These are phyloP conservation scores for Camelina neglecta DNA, from an alignment of 345 rosid species.

Conservation along the genomic window DNA sequence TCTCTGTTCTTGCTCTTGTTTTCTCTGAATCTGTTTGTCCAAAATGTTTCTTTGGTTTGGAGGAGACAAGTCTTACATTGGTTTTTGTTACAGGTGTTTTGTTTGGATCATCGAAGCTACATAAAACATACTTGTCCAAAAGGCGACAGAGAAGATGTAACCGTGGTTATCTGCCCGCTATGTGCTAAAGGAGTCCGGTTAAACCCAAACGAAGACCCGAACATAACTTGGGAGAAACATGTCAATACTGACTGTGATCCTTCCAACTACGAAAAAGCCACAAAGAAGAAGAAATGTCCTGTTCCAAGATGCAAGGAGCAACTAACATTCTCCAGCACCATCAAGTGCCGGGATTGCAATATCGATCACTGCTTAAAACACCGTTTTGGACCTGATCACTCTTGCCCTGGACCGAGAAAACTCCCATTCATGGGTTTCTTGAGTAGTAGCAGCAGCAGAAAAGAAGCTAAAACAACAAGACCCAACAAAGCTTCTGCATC, in stretches of 20 bases:
- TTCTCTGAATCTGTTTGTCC: constrained; percentile 8
- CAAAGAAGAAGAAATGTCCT: constrained; percentile 90
- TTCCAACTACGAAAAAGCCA: constrained; percentile 81
- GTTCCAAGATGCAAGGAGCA: constrained; percentile 81
- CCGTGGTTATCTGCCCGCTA: constrained; percentile 84
- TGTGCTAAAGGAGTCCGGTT: constrained; percentile 87
- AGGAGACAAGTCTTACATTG: background rate
- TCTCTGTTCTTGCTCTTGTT: background rate
- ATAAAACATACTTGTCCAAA: constrained; percentile 70
- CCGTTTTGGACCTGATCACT: constrained; percentile 87
- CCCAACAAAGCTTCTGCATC: constrained; percentile 39
- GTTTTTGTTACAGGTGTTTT: constrained; percentile 55
- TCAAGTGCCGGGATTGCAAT: constrained; percentile 83
- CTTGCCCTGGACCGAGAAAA: constrained; percentile 76
- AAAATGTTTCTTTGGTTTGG: background rate
- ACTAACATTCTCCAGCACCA: constrained; percentile 84
- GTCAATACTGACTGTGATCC: constrained; percentile 87
- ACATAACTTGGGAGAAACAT: constrained; percentile 81
- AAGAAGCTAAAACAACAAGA: constrained; percentile 50
- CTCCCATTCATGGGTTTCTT: constrained; percentile 62
- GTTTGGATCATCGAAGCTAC: constrained; percentile 86
- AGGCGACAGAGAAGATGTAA: constrained; percentile 68
- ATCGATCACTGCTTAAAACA: constrained; percentile 90
- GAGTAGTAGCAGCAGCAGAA: constrained; percentile 51
- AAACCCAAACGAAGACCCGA: constrained; percentile 71